phyloP scores from a whole-genome alignment of 257 asterid genomes.

The Jasminum sambac region DNA sequence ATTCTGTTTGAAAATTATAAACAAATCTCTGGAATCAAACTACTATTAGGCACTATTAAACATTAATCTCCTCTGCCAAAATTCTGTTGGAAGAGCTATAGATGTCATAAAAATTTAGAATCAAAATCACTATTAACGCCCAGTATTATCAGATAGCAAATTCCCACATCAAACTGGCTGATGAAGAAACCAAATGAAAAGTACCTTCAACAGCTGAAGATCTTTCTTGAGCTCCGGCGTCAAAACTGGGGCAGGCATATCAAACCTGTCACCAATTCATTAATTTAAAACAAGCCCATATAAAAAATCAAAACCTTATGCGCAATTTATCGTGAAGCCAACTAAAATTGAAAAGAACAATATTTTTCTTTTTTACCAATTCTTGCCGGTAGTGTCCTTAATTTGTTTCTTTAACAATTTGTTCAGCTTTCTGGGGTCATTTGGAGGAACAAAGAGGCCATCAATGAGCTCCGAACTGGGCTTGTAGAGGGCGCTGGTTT shows the following conservation, averaged over 20 bases:
- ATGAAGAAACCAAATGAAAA: conserved; percentile 3
- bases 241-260: conserved; percentile 85
- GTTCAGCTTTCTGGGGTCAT: conserved; percentile 67
- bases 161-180: background rate
- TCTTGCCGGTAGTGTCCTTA: conserved; percentile 83
- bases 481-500: conserved; percentile 36
- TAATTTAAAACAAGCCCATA: conserved; percentile 12
- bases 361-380: conserved; percentile 68
- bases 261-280: conserved; percentile 57
- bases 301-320: background rate
- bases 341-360: too few relatives aligned
- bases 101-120: background rate
- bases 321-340: background rate
- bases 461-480: conserved; percentile 64
- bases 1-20: background rate
- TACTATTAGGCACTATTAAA: background rate
- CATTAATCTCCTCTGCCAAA: background rate
- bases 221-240: conserved; percentile 88
- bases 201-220: conserved; percentile 80
- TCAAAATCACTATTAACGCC: background rate
- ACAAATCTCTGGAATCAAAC: background rate
- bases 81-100: background rate
- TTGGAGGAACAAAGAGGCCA: conserved; percentile 87
- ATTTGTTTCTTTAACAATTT: conserved; percentile 62
- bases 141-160: background rate